phyloP scores from a whole-genome alignment of 768 basidiomycete species.

The Tremella mesenterica region DNA sequence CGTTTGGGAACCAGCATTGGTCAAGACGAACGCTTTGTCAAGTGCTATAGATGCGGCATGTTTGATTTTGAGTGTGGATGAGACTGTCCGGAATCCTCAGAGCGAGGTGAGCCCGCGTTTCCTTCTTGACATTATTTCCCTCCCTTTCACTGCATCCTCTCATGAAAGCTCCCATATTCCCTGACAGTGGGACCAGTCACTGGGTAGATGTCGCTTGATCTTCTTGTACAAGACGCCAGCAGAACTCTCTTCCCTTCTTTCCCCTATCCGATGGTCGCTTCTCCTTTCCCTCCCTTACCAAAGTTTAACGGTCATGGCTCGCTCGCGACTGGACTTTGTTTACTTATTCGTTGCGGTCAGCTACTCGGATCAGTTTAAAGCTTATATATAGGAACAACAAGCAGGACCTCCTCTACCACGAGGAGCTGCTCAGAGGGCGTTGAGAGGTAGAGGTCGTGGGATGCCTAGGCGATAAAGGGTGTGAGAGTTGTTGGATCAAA shows the following conservation, averaged over 20 bases:
- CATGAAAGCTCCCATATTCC: no score
- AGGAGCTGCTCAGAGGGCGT: slow-evolving; percentile 76
- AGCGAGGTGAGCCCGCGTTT: slow-evolving; percentile 59
- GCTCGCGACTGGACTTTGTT: no score
- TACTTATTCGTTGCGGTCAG: no score
- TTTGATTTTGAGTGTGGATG: slow-evolving; percentile 89
- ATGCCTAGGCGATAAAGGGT: slow-evolving; percentile 33
- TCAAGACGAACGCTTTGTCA: slow-evolving; percentile 89
- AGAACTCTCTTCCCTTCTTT: no score
- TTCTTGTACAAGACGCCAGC: not conserved
- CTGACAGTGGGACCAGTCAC: no score
- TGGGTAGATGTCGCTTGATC: not conserved
- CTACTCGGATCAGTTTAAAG: no score
- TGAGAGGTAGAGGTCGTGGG: slow-evolving; percentile 80
- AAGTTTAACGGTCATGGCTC: no score
- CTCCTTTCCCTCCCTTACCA: no score
- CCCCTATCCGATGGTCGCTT: no score
- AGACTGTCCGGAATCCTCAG: slow-evolving; percentile 92
- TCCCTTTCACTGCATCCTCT: no score
- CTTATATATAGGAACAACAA: slow-evolving; percentile 20
- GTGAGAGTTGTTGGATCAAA: not conserved
- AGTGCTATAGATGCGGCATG: slow-evolving; percentile 95
- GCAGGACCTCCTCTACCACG: slow-evolving; percentile 82
- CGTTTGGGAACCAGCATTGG: slow-evolving; percentile 94
- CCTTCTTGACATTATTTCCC: not conserved